phyloP scores from a whole-genome alignment of 2,329 filamentous ascomycete genomes.

The Penicillium sp. region DNA sequence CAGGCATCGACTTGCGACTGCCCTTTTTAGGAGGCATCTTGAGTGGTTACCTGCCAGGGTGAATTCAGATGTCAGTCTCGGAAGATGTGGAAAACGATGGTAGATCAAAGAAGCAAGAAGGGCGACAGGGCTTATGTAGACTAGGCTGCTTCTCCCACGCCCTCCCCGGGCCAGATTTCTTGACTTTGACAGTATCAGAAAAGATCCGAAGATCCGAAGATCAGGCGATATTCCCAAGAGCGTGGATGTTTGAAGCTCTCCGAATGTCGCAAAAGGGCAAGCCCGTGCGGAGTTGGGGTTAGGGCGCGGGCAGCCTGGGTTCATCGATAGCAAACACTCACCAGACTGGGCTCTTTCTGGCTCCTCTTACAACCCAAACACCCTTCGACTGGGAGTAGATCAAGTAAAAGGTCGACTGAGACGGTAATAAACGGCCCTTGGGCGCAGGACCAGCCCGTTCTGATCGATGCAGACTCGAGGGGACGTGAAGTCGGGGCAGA shows the following conservation, averaged over 20 bases:
- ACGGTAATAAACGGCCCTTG: background rate
- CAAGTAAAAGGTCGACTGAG: no score
- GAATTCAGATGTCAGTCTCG: conserved; percentile 1
- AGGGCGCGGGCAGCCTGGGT: conserved; percentile 5
- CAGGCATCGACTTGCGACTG: conserved; percentile 16
- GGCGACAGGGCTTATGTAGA: background rate
- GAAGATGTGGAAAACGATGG: background rate
- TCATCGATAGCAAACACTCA: conserved; percentile 6
- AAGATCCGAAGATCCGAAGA: background rate
- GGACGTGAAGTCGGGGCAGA: conserved; percentile 16
- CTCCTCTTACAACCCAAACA: no score
- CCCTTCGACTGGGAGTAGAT: no score
- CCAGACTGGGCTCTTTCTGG: conserved; percentile 1
- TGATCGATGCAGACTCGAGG: conserved; percentile 1
- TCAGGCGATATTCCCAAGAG: background rate
- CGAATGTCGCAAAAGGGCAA: conserved; percentile 9
- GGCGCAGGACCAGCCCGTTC: background rate
- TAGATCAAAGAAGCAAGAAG: background rate
- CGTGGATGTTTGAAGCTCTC: conserved; percentile 16
- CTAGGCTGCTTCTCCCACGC: no score
- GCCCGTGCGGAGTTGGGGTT: conserved; percentile 7
- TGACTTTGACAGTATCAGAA: no score
- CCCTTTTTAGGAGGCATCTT: conserved; percentile 19
- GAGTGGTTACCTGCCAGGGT: conserved; percentile 4
- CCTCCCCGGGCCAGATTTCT: no score